Conservation (phyloP, 306 rosid genomes). For the Prunus fruticosa region DNA sequence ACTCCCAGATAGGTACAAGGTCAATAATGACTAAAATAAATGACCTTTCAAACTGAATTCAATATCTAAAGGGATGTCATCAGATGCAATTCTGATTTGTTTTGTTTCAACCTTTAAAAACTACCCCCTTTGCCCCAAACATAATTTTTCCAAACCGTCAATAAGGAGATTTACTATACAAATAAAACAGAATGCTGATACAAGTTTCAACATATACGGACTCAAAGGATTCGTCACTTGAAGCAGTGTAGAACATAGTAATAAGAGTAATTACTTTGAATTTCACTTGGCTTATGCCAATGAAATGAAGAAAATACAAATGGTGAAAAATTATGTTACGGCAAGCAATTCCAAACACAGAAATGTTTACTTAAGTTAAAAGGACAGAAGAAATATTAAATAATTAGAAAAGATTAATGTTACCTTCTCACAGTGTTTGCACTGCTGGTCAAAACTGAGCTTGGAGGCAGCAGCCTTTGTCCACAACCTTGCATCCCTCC, state of each 20-base stretch:
- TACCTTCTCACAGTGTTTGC: conserved; percentile 94
- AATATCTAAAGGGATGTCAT: not conserved
- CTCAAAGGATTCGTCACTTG: not conserved
- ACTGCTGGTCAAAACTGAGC: conserved; percentile 77
- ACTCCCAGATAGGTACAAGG: not conserved
- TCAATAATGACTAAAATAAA: not conserved
- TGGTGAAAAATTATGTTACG: not conserved
- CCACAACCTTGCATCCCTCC: conserved; percentile 67
- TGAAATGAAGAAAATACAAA: conserved; percentile 6
- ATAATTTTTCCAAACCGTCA: not conserved
- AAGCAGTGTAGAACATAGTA: not conserved
- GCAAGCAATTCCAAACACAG: not conserved
- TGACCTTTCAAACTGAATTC: not conserved
- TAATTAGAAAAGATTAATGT: not conserved
- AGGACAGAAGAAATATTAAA: not conserved
- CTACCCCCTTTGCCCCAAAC: not conserved
- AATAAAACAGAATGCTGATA: not conserved
- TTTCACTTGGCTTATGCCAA: not conserved
- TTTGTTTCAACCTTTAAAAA: not conserved
- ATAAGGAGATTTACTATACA: not conserved
- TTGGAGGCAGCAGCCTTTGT: conserved; percentile 65
- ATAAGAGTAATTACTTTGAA: not conserved
- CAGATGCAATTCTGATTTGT: not conserved
- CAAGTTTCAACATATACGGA: not conserved
- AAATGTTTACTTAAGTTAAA: not conserved